These are phyloP conservation scores for Dictyostelium citrinum DNA, from an alignment of 78 protist genomes.

Conservation along the genomic window DNA sequence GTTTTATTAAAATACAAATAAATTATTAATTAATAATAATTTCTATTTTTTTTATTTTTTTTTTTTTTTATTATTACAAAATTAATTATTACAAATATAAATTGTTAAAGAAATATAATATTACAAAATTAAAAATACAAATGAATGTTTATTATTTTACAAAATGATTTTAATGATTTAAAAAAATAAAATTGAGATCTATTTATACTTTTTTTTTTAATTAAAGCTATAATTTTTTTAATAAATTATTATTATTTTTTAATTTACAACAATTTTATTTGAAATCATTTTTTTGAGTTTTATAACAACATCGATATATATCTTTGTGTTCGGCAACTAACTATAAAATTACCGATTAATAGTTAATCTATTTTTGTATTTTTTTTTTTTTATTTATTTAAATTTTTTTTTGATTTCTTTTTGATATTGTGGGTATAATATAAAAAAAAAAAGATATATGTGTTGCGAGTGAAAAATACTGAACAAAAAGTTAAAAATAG, in stretches of 20 bases:
- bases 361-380: neutral
- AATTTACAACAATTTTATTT: neutral
- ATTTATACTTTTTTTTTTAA: neutral
- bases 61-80: neutral
- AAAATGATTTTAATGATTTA: neutral
- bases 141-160: neutral
- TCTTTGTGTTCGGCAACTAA: neutral
- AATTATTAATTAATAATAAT: neutral
- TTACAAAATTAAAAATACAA: neutral
- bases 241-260: neutral
- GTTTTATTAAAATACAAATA: slow-evolving; percentile 15
- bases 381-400: too few species aligned
- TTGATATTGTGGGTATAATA: too few species aligned
- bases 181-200: neutral
- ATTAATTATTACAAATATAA: neutral
- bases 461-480: neutral
- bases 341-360: neutral
- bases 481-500: neutral
- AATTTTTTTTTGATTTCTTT: too few species aligned
- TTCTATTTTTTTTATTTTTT: neutral
- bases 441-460: neutral
- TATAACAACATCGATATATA: neutral
- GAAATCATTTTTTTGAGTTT: neutral
- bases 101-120: neutral
- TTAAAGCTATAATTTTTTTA: neutral